These are phyloP conservation scores for Claviceps humidiphila DNA, from an alignment of 2,329 filamentous ascomycete genomes.

Conservation along the genomic window DNA sequence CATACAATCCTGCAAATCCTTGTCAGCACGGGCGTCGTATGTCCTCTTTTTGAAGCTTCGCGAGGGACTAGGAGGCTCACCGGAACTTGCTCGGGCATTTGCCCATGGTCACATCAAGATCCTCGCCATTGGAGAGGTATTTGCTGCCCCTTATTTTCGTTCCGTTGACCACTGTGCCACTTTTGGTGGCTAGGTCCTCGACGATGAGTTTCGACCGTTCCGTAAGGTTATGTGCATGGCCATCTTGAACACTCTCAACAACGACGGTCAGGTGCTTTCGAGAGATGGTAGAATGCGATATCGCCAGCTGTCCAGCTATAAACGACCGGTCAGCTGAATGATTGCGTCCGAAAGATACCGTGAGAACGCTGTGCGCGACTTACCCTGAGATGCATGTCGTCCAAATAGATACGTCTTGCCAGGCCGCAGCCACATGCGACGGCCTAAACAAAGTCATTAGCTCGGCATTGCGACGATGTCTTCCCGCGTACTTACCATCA, in stretches of 20 bases:
- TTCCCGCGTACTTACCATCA: slow-evolving; percentile 19
- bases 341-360: background rate
- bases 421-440: slow-evolving; percentile 68
- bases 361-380: slow-evolving; percentile 10
- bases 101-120: slow-evolving; percentile 58
- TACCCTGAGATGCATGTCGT: slow-evolving; percentile 57
- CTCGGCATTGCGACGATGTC: background rate
- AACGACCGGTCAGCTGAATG: background rate
- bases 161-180: slow-evolving; percentile 68
- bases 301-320: slow-evolving; percentile 51
- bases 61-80: slow-evolving; percentile 21
- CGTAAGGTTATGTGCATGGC: slow-evolving; percentile 51
- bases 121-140: slow-evolving; percentile 33
- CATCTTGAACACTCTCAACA: slow-evolving; percentile 50
- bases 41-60: background rate
- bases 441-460: slow-evolving; percentile 16
- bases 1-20: slow-evolving; percentile 51
- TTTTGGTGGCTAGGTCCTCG: slow-evolving; percentile 71
- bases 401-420: slow-evolving; percentile 80
- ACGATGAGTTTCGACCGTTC: slow-evolving; percentile 58
- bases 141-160: slow-evolving; percentile 51
- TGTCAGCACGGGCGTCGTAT: background rate
- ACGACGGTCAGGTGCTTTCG: slow-evolving; percentile 74
- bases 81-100: slow-evolving; percentile 50
- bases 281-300: slow-evolving; percentile 73